These are phyloP conservation scores for Leishmania tarentolae DNA, from an alignment of 208 protist genomes.

Conservation along the genomic window DNA sequence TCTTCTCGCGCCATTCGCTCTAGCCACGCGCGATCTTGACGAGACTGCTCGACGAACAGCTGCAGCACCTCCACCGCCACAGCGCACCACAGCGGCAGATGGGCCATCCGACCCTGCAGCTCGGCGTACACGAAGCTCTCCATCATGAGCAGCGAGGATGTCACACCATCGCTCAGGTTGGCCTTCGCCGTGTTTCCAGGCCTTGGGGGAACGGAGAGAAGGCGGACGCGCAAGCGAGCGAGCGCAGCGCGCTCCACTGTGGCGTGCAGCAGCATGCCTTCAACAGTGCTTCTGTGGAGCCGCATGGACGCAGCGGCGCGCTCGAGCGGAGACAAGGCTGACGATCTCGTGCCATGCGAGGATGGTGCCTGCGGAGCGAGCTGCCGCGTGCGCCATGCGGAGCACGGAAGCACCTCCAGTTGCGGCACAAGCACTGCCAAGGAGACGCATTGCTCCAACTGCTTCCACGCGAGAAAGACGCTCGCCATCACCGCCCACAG, in stretches of 20 bases:
- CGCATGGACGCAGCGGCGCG: conserved; percentile 6
- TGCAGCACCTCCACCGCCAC: conserved; percentile 22
- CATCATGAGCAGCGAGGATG: conserved; percentile 12
- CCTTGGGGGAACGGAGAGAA: conserved; percentile 2
- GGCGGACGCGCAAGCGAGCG: conserved; percentile 16
- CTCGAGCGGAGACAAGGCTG: conserved; percentile 10
- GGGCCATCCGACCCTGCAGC: conserved; percentile 9
- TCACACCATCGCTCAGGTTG: not conserved
- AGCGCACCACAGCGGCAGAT: conserved; percentile 27
- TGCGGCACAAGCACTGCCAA: conserved; percentile 5
- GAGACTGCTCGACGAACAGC: conserved; percentile 13
- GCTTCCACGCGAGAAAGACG: conserved; percentile 41
- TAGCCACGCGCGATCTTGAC: not conserved
- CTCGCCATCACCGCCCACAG: conserved; percentile 39
- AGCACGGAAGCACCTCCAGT: conserved; percentile 9
- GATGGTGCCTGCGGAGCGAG: not conserved
- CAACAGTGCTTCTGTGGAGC: not conserved
- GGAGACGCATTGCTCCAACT: conserved; percentile 22
- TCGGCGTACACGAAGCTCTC: conserved; percentile 3
- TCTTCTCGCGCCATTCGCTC: not conserved
- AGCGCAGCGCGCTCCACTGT: conserved; percentile 1
- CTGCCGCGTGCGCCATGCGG: not conserved
- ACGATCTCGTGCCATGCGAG: too few relatives aligned
- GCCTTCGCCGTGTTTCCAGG: not conserved
- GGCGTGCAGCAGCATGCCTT: conserved; percentile 7